Conservation (phyloP, 2,329 filamentous ascomycete genomes). For the Cercospora sp. region DNA sequence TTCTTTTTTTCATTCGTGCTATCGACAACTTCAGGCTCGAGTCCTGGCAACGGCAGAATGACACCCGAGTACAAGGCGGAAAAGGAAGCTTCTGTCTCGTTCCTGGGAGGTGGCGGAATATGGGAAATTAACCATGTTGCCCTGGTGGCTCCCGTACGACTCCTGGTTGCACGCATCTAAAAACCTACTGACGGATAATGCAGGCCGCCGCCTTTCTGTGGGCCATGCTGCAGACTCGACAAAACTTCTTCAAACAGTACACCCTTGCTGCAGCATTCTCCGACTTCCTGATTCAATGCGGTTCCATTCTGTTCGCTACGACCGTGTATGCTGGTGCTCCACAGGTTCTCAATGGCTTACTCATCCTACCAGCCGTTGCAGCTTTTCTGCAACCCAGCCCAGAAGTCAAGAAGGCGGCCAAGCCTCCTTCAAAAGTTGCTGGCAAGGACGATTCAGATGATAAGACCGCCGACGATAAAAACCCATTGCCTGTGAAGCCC, state of each 20-base stretch:
- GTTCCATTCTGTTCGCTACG: constrained; percentile 76
- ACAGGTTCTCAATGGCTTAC: constrained; percentile 70
- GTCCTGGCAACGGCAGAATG: constrained; percentile 25
- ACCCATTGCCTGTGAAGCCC: constrained; percentile 75
- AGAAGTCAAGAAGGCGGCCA: constrained; percentile 37
- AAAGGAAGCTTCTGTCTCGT: constrained; percentile 95
- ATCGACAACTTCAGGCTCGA: constrained; percentile 1
- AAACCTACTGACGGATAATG: constrained; percentile 27
- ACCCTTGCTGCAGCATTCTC: constrained; percentile 65
- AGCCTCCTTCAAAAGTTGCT: constrained; percentile 26
- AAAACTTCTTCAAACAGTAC: constrained; percentile 80
- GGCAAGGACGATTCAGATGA: constrained; percentile 29
- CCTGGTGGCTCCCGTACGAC: constrained; percentile 76
- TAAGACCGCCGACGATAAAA: constrained; percentile 33
- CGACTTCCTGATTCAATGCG: constrained; percentile 87
- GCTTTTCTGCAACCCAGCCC: constrained; percentile 48
- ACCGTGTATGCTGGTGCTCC: constrained; percentile 80
- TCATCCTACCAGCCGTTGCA: constrained; percentile 67
- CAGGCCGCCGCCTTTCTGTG: constrained; percentile 82
- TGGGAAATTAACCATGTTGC: constrained; percentile 86
- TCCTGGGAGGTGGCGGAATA: constrained; percentile 79
- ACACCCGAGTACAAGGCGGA: constrained; percentile 74
- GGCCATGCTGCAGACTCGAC: constrained; percentile 81
- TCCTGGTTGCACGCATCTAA: constrained; percentile 31
- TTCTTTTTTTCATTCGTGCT: constrained; percentile 10